Conservation (phyloP, 176 grass and related monocot genomes). For the Pharus latifolius region DNA sequence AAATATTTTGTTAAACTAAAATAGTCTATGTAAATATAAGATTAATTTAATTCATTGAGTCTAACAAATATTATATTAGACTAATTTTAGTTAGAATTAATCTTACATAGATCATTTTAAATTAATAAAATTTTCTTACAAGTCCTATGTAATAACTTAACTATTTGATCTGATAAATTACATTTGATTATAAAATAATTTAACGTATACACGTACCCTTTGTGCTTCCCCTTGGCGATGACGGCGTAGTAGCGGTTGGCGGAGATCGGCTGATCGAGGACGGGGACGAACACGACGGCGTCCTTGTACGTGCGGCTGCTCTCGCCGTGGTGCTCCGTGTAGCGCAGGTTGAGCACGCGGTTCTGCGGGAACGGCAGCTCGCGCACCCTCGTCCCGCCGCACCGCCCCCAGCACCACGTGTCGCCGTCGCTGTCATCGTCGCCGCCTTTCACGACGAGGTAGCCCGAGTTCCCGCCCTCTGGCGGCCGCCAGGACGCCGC, state of each 20-base stretch:
- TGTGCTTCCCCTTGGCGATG: constrained; percentile 15
- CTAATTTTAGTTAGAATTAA: too few species aligned
- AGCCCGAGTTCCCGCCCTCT: constrained; percentile 21
- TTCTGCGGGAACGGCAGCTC: constrained; percentile 54
- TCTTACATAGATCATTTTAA: too few species aligned
- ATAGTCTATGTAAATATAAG: too few species aligned
- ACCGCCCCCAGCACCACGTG: constrained; percentile 33
- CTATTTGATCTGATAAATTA: too few species aligned
- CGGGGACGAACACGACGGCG: constrained; percentile 54
- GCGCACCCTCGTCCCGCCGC: constrained; percentile 19
- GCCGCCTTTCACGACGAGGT: constrained; percentile 20
- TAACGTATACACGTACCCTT: too few species aligned
- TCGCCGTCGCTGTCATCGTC: neutral
- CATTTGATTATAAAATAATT: too few species aligned
- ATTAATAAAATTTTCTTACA: too few species aligned
- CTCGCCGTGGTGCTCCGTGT: constrained; percentile 8
- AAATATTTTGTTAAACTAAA: too few species aligned
- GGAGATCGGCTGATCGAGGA: constrained; percentile 30
- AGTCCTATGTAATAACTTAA: too few species aligned
- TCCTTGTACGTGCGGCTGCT: constrained; percentile 1
- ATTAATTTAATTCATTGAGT: too few species aligned
- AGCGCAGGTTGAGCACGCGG: constrained; percentile 30
- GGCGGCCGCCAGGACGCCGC: neutral
- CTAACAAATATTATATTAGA: too few species aligned
- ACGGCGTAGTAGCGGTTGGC: constrained; percentile 55